A percentile compares a stretch with the other conserved stretches of the same genome.
These are phyloP conservation scores for Cyberlindnera mrakii DNA, from an alignment of 805 yeast species.

Conservation along the genomic window DNA sequence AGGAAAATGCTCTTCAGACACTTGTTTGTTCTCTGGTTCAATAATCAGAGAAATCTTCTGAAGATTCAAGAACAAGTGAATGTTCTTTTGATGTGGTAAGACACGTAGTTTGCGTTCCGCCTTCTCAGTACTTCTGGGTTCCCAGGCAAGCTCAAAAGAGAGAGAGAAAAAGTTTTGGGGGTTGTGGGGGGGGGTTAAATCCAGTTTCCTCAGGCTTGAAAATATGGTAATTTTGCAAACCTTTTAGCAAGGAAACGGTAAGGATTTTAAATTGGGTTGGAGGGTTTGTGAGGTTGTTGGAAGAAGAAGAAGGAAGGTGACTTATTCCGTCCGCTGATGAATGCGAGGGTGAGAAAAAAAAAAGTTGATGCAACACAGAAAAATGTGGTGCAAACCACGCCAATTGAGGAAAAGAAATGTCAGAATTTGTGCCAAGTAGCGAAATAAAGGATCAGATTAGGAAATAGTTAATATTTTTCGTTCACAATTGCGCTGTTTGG, in stretches of 20 bases:
- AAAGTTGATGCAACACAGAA: too few species aligned
- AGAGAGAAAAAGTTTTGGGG: background rate
- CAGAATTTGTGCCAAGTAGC: too few species aligned
- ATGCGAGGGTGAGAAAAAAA: too few species aligned
- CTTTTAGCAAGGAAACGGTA: constrained; percentile 12
- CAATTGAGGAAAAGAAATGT: too few species aligned
- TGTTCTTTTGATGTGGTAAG: background rate
- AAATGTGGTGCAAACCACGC: too few species aligned
- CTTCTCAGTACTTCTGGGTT: background rate
- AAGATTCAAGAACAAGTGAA: background rate
- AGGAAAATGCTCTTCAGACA: too few species aligned
- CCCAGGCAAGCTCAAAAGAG: background rate
- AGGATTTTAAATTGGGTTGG: background rate
- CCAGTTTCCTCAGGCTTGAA: constrained; percentile 20
- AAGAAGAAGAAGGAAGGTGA: too few species aligned
- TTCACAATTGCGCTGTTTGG: background rate
- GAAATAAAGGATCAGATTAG: too few species aligned
- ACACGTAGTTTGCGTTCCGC: background rate
- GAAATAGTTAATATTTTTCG: background rate
- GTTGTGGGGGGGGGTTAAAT: constrained; percentile 3
- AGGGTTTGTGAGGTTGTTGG: background rate
- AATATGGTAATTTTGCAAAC: constrained; percentile 9
- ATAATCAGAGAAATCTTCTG: background rate
- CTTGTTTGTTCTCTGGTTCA: too few species aligned
- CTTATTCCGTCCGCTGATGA: too few species aligned